Base-by-base conservation (phyloP, 495 filamentous ascomycete genomes). In the Trichocladium antarcticum region DNA sequence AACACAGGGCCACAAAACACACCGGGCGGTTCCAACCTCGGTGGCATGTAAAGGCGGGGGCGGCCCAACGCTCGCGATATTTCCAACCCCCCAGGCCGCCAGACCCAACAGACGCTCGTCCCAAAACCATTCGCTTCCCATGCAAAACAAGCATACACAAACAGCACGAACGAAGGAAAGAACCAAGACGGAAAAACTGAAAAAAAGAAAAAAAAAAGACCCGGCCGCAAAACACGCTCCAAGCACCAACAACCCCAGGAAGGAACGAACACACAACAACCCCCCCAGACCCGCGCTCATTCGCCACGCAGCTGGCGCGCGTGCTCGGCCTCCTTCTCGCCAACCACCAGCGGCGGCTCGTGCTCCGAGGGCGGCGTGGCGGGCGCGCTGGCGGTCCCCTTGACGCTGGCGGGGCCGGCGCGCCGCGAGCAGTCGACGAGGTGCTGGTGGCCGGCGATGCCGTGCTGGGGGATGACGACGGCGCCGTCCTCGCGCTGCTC, bases 401-500 rank as follows among this genome's bases (percentile, higher is more conserved):
- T 34, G 9, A 28, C 36, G 8, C 24, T 27, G 4, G 4, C 24
- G 24, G 24, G 8, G 36, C 31, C 9, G 47, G 47, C 6, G 35
- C 16, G 28, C 53, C 28, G 34, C 45, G 45, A 12, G 57, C 28
- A 53, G 41, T 52, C 54, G 27, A 54, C 47, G 15, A 64, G 50
- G 20, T 57, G 51, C 45, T 67, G 64, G 68, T 94, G 88, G 57
- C 84, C 79, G 42, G 71, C 69, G 56, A 94, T 93, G 38, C 89
- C 89, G 68, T 94, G 87, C 54, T 87, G 78, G 15, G 87, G 80
- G 15, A 77, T 71, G 45, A 80, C 73, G 1, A 81, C 74, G 50
- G 84, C 77, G 52, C 83, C 70, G 58, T 82, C 75, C 36, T 82
- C 77, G 40, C 75, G 75, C 28, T 68, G 71, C 54, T 82, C 82